Percentiles rank a stretch among this genome's conserved stretches.
Evolutionary conservation across 2,329 filamentous ascomycete species (phyloP).

Genomic region (Colletotrichum brevisporum): DNA sequence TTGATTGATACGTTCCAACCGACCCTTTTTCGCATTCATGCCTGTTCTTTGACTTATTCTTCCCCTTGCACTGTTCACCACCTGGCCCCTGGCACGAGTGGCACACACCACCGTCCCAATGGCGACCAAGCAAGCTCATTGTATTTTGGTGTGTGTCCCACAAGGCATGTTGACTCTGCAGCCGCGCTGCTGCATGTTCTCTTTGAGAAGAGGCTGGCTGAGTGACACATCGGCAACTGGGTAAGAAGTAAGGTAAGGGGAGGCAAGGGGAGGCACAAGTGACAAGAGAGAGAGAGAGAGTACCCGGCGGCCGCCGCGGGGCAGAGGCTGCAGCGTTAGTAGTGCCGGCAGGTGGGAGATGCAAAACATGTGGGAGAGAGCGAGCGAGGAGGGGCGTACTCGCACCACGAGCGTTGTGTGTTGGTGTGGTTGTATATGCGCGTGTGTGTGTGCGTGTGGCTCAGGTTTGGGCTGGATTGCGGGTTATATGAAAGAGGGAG

Average conservation of each 20-base stretch:
- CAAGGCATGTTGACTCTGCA: constrained; percentile 28
- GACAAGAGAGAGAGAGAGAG: constrained; percentile 2
- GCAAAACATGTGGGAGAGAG: constrained; percentile 22
- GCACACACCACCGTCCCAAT: constrained; percentile 5
- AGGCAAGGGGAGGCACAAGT: too few relatives aligned
- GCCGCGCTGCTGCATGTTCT: constrained; percentile 30
- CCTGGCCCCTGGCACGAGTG: constrained; percentile 24
- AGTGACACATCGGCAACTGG: constrained; percentile 8
- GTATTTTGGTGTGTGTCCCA: constrained; percentile 26
- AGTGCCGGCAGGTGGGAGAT: constrained; percentile 19
- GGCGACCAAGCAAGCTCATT: constrained; percentile 31
- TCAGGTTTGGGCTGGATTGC: constrained; percentile 23
- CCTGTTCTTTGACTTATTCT: constrained; percentile 31
- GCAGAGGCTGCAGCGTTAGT: constrained; percentile 27
- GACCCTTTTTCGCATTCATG: constrained; percentile 35
- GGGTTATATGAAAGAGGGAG: constrained; percentile 28
- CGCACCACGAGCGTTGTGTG: not conserved
- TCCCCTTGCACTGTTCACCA: constrained; percentile 29
- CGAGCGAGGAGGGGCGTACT: not conserved
- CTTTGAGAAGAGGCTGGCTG: constrained; percentile 36
- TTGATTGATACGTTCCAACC: constrained; percentile 31
- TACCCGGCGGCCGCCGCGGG: constrained; percentile 19
- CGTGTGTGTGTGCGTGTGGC: constrained; percentile 2
- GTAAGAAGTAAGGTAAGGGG: constrained; percentile 11
- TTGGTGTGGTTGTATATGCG: not conserved